These are phyloP conservation scores for Lactifluus subvellereus DNA, from an alignment of 768 basidiomycete species.

Conservation along the genomic window DNA sequence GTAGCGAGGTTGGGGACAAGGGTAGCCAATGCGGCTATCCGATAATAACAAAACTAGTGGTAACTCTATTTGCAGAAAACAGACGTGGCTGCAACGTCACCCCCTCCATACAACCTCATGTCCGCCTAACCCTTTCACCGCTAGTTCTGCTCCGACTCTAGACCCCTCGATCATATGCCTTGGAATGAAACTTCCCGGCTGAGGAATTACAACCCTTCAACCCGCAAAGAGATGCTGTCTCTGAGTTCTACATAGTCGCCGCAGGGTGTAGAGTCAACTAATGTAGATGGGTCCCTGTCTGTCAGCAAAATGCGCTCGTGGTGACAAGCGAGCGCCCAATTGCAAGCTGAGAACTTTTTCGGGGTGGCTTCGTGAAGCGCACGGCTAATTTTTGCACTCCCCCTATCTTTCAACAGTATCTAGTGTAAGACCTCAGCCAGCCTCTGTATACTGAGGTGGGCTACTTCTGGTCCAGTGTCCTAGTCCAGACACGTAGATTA, in stretches of 20 bases:
- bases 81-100: background rate
- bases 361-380: background rate
- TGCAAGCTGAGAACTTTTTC: background rate
- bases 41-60: background rate
- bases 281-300: background rate
- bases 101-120: constrained; percentile 6
- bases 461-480: background rate
- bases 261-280: background rate
- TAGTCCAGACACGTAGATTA: background rate
- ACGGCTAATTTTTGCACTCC: background rate
- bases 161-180: constrained; percentile 7
- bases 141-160: constrained; percentile 10
- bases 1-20: constrained; percentile 7
- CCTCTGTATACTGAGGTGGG: background rate
- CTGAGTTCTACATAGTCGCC: background rate
- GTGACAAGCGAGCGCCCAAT: background rate
- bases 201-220: background rate
- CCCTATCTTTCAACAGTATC: background rate
- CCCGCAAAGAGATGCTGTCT: background rate
- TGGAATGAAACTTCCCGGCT: background rate
- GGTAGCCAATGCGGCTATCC: constrained; percentile 7
- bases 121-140: constrained; percentile 16
- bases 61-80: constrained; percentile 1
- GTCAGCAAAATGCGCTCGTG: background rate
- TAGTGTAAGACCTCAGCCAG: background rate